These are phyloP conservation scores for Rasamsonia emersonii DNA, from an alignment of 2,329 filamentous ascomycete species.

Conservation along the genomic window DNA sequence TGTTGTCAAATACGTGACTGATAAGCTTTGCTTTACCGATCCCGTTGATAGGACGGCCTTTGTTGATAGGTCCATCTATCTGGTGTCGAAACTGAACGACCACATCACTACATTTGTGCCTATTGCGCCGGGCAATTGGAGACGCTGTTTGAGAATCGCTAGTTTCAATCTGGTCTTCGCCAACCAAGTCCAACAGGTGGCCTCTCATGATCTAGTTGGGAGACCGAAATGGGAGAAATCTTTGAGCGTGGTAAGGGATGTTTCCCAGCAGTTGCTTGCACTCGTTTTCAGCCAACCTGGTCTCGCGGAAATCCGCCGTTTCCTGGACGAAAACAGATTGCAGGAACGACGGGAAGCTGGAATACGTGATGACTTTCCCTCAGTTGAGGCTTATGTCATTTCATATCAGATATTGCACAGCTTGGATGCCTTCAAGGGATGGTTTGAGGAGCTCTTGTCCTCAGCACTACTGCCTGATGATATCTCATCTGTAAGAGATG, in stretches of 20 bases:
- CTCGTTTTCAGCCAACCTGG: constrained; percentile 24
- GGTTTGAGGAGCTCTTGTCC: constrained; percentile 37
- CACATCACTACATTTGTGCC: constrained; percentile 16
- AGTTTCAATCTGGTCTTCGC: constrained; percentile 28
- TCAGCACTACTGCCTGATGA: constrained; percentile 28
- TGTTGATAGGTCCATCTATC: constrained; percentile 24
- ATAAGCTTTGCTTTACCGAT: constrained; percentile 45
- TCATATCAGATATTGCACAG: constrained; percentile 34
- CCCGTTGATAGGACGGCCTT: constrained; percentile 44
- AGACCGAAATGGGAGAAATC: constrained; percentile 15
- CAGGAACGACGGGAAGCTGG: constrained; percentile 38
- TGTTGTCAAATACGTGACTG: constrained; percentile 42
- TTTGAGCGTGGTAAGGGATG: constrained; percentile 22
- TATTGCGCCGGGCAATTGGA: constrained; percentile 11
- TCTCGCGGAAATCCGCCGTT: constrained; percentile 29
- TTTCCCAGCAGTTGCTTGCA: constrained; percentile 28
- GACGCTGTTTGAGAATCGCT: constrained; percentile 15
- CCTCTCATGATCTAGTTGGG: constrained; percentile 24
- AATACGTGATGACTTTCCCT: constrained; percentile 35
- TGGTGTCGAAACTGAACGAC: constrained; percentile 34
- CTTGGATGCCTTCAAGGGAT: constrained; percentile 17
- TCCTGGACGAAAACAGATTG: constrained; percentile 39
- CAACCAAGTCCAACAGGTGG: constrained; percentile 31
- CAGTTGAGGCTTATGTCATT: constrained; percentile 41
- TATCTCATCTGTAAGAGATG: constrained; percentile 25